Base-by-base conservation (phyloP, 108 stramenopile genomes). In the Stephanodiscus minutulus region DNA sequence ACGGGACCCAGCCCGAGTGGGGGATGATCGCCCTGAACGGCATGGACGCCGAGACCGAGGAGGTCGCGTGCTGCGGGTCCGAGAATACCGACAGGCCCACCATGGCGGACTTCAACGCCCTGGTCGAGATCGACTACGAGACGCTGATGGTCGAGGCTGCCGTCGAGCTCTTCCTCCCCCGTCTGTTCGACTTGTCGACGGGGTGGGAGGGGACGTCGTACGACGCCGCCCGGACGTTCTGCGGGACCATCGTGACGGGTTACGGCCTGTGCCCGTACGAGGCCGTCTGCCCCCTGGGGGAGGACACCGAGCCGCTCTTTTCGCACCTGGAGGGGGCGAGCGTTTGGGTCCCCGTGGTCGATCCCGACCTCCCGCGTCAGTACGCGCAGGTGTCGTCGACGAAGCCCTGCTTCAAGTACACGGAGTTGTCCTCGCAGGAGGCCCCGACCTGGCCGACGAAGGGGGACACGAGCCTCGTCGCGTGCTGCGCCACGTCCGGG, bases 191-290 rank as follows among this genome's bases (percentile, higher is more conserved):
- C 41, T 22, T 22, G 24, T 25, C 22, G 20, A 62, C 31, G 47
- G 47, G 47, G 25, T 62, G 61, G 61, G 25, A 21, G 39, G 61
- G 61, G n/a, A 35, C 17, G 7, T 41, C 61, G 15, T 62, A 46
- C 43, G 39, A 62, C 24, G 61, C 39, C 17, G 61, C 61, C 3
- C 1, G 1, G 24, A 41, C 20, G 43, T 62, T 62, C 41, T 62
- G 61, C 43, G 2, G 3, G 3, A 24, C 11, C 12, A 17, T 12
- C 39, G 8, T 24, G 8, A 11, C 39, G n/a, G 39, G 11, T 18
- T 22, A 43, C 39, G 44, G 43, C 3, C 27, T 62, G 1, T 62
- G 61, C 41, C 36, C 61, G 7, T 62, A 62, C 12, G 61, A 62
- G 20, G 61, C 37, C 15, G 3, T 48, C 3, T 48, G 47, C 18